A percentile compares a stretch with the other conserved stretches of the same genome.
Evolutionary conservation across 768 basidiomycete species (phyloP).

Genomic region (Psilocybe subaeruginosa): DNA sequence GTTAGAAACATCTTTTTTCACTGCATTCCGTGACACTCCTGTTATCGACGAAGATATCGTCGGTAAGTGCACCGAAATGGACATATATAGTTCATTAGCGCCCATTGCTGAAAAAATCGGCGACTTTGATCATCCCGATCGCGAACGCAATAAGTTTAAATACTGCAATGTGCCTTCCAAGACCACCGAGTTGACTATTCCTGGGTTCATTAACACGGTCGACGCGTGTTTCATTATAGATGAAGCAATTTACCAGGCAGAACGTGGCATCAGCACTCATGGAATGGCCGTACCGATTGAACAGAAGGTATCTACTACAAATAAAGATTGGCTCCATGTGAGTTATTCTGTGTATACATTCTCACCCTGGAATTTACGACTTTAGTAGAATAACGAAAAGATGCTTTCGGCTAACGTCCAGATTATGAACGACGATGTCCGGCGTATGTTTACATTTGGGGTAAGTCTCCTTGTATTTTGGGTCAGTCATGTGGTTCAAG

Average conservation of each 20-base stretch:
- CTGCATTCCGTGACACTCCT: background rate
- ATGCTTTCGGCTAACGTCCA: background rate
- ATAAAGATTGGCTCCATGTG: background rate
- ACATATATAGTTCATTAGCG: background rate
- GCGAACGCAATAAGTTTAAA: background rate
- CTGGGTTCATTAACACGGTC: background rate
- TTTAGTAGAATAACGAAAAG: background rate
- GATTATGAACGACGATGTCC: background rate
- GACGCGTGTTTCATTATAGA: background rate
- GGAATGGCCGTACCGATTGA: background rate
- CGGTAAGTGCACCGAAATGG: background rate
- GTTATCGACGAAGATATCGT: background rate
- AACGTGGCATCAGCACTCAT: background rate
- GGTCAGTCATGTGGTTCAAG: background rate
- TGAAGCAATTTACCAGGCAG: background rate
- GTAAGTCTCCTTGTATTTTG: background rate
- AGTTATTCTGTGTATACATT: background rate
- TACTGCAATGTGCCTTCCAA: background rate
- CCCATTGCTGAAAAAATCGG: background rate
- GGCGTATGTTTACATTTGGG: background rate
- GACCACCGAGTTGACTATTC: background rate
- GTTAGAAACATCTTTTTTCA: rapidly evolving
- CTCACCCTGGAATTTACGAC: background rate
- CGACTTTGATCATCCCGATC: background rate
- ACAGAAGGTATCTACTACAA: background rate